phyloP scores from a whole-genome alignment of 192 early-diverging fungal genomes.

The Dimargaris verticillata region DNA sequence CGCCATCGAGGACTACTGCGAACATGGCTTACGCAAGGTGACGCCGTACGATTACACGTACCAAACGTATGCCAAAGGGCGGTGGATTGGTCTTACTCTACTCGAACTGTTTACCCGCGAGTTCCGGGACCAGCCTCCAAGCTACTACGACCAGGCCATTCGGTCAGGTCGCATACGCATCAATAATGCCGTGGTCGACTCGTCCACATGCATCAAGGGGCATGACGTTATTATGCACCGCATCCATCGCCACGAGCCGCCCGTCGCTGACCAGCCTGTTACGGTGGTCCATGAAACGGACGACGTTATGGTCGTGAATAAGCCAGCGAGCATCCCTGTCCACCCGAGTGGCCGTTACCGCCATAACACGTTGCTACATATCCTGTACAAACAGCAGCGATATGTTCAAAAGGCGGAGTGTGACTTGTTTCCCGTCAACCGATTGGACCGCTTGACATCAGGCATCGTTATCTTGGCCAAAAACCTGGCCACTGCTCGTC shows the following conservation, averaged over 20 bases:
- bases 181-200: slow-evolving; percentile 39
- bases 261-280: slow-evolving; percentile 41
- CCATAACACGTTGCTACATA: slow-evolving; percentile 65
- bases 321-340: slow-evolving; percentile 81
- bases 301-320: slow-evolving; percentile 69
- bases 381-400: slow-evolving; percentile 44
- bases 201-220: slow-evolving; percentile 51
- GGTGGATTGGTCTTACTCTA: slow-evolving; percentile 67
- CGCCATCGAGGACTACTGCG: slow-evolving; percentile 35
- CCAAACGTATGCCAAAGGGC: slow-evolving; percentile 68
- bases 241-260: slow-evolving; percentile 92
- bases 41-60: slow-evolving; percentile 72
- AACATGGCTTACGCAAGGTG: slow-evolving; percentile 63
- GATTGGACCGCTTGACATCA: slow-evolving; percentile 86
- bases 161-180: slow-evolving; percentile 62
- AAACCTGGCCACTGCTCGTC: slow-evolving; percentile 34
- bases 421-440: slow-evolving; percentile 53
- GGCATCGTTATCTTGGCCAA: slow-evolving; percentile 72
- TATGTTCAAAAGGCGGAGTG: slow-evolving; percentile 10
- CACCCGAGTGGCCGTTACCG: slow-evolving; percentile 67
- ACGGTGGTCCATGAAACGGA: slow-evolving; percentile 42
- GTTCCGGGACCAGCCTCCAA: slow-evolving; percentile 63
- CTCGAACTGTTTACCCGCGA: slow-evolving; percentile 71
- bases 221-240: slow-evolving; percentile 64
- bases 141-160: slow-evolving; percentile 77